A percentile compares a stretch with the other conserved stretches of the same genome.
phyloP scores from a whole-genome alignment of 2,329 filamentous ascomycete genomes.

The Reticulascus tulasneorum region DNA sequence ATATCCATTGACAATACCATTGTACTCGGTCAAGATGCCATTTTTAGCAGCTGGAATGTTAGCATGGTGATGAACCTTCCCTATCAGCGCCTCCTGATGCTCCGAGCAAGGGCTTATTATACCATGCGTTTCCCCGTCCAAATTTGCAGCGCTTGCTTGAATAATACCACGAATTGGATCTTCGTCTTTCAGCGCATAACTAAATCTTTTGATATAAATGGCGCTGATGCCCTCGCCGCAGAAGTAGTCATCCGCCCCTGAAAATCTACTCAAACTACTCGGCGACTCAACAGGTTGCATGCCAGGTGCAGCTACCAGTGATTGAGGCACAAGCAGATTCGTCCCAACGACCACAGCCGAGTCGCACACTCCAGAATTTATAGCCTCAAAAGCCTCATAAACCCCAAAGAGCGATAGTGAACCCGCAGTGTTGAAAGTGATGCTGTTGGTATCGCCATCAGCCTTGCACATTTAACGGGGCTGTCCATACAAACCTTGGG shows the following conservation, averaged over 20 bases:
- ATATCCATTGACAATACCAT: slow-evolving; percentile 42
- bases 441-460: slow-evolving; percentile 19
- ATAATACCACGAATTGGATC: slow-evolving; percentile 30
- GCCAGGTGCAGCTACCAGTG: too few relatives aligned
- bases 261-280: not conserved
- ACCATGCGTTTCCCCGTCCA: slow-evolving; percentile 29
- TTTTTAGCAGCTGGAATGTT: slow-evolving; percentile 18
- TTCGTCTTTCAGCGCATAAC: slow-evolving; percentile 33
- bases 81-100: slow-evolving; percentile 30
- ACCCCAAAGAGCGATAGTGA: slow-evolving; percentile 18
- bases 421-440: slow-evolving; percentile 22
- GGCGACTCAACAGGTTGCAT: slow-evolving; percentile 12
- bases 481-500: slow-evolving; percentile 13
- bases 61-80: slow-evolving; percentile 22
- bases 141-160: slow-evolving; percentile 21
- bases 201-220: slow-evolving; percentile 36
- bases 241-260: slow-evolving; percentile 34
- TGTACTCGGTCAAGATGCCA: slow-evolving; percentile 31
- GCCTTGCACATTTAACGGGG: not conserved
- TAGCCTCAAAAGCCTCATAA: slow-evolving; percentile 17
- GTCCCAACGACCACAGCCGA: slow-evolving; percentile 19
- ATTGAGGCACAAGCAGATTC: slow-evolving; percentile 23
- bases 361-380: slow-evolving; percentile 14
- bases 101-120: slow-evolving; percentile 32
- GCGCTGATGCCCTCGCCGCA: slow-evolving; percentile 36